Base-by-base conservation (phyloP, 805 yeast genomes). In the Kodamaea nitidulidarum region DNA sequence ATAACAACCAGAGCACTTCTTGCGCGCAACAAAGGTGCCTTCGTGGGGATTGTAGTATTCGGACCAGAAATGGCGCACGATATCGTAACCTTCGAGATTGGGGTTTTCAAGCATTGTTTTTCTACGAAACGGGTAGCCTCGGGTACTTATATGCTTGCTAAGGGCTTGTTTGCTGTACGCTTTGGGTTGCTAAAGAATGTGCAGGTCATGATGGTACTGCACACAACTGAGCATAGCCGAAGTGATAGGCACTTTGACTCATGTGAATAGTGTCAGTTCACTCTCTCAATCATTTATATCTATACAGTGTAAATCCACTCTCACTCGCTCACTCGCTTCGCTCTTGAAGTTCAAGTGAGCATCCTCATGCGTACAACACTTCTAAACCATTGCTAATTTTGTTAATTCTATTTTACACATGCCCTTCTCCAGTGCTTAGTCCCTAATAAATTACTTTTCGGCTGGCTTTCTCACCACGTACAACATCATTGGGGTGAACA, bases 401-500 rank as follows among this genome's bases (percentile, higher is more conserved):
- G n/a, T n/a, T n/a, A n/a, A n/a, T n/a, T n/a, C n/a, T n/a, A n/a
- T n/a, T n/a, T n/a, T n/a, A n/a, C n/a, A n/a, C n/a, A n/a, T n/a
- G n/a, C n/a, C n/a, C n/a, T n/a, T n/a, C n/a, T n/a, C n/a, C n/a
- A n/a, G n/a, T n/a, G n/a, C n/a, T n/a, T n/a, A n/a, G n/a, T n/a
- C n/a, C n/a, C n/a, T n/a, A n/a, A n/a, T 27, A 26, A 27, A 36
- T 28, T 28, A 20, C 32, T 30, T 22, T 15, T 36, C 35, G 31
- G 22, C 46, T 48, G 98, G 98, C 71, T 91, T 91, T 70, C 78
- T 83, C 52, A 78, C 88, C 49, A 93, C 78, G 60, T 81, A 91
- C 61, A 93, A 75, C 93, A 88, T 85, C 98, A 93, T 93, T 56
- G 98, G 98, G 29, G 98, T 91, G 71, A 93, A 93, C 50, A 93